Conservation (phyloP, 305 asterid genomes). For the Fraxinus dipetala region DNA sequence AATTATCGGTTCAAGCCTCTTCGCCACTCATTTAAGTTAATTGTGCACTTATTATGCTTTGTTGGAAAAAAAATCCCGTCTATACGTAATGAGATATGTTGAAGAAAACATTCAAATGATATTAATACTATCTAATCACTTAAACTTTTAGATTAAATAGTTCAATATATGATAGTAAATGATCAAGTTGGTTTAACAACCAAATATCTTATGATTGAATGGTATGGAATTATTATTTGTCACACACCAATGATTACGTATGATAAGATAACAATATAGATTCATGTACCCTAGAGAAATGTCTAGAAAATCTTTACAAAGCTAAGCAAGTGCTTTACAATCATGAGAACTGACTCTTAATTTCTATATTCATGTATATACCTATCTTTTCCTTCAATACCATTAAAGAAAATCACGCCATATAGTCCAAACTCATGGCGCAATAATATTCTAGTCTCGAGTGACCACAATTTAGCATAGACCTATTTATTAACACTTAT, state of each 20-base stretch:
- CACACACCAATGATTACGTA: not conserved
- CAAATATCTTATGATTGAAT: conserved; percentile 1
- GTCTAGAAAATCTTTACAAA: not conserved
- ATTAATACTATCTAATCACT: not conserved
- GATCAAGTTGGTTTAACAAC: not conserved
- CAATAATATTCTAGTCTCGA: not conserved
- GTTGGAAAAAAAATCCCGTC: not conserved
- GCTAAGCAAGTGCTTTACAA: conserved; percentile 8
- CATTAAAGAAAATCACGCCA: not conserved
- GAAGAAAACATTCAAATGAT: not conserved
- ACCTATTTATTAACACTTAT: not conserved
- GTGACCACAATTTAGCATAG: not conserved
- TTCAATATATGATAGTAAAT: not conserved
- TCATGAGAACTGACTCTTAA: conserved; percentile 28
- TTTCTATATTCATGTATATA: conserved; percentile 25
- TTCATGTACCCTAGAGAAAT: conserved; percentile 24
- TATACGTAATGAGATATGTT: not conserved
- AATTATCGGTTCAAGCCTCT: not conserved
- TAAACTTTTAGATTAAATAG: too few species aligned
- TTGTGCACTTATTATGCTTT: not conserved
- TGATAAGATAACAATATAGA: conserved; percentile 8
- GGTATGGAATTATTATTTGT: not conserved
- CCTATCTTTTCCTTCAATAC: not conserved
- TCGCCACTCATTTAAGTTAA: too few species aligned
- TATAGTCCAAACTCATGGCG: not conserved